Percentiles rank a stretch among this genome's conserved stretches.
Evolutionary conservation across 257 asterid species (phyloP).

Genomic region (Avicennia marina): DNA sequence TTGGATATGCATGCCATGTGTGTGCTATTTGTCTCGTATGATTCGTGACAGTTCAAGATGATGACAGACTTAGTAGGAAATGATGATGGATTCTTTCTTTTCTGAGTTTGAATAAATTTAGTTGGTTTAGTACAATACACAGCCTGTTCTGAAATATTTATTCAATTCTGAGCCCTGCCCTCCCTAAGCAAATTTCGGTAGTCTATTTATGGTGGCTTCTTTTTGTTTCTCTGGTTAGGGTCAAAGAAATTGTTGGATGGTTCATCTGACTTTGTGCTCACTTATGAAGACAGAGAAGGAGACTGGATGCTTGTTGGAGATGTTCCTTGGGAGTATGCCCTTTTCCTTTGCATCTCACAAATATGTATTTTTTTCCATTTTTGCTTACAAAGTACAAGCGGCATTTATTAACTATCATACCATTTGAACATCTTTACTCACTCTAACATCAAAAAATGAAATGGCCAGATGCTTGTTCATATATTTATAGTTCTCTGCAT

Average conservation of each 20-base stretch:
- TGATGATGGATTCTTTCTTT: no score
- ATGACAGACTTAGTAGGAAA: no score
- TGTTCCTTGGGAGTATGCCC: constrained; percentile 88
- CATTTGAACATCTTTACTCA: background rate
- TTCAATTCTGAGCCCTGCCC: no score
- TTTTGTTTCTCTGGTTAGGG: constrained; percentile 29
- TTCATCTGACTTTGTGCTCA: constrained; percentile 66
- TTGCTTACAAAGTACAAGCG: no score
- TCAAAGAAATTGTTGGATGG: constrained; percentile 53
- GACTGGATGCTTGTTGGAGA: constrained; percentile 98
- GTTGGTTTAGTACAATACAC: background rate
- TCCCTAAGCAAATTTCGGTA: background rate
- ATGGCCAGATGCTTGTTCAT: background rate
- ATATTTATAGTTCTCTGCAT: background rate
- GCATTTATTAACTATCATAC: background rate
- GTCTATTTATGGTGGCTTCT: background rate
- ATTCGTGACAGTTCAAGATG: no score
- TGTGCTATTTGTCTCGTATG: background rate
- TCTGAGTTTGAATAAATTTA: background rate
- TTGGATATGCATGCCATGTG: background rate
- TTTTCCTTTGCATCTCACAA: background rate
- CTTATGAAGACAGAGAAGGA: constrained; percentile 89
- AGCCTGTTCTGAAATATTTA: background rate
- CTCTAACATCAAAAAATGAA: background rate
- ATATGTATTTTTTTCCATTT: background rate